Conservation (phyloP, 2,329 filamentous ascomycete species). For the Trichoderma endophyticum region DNA sequence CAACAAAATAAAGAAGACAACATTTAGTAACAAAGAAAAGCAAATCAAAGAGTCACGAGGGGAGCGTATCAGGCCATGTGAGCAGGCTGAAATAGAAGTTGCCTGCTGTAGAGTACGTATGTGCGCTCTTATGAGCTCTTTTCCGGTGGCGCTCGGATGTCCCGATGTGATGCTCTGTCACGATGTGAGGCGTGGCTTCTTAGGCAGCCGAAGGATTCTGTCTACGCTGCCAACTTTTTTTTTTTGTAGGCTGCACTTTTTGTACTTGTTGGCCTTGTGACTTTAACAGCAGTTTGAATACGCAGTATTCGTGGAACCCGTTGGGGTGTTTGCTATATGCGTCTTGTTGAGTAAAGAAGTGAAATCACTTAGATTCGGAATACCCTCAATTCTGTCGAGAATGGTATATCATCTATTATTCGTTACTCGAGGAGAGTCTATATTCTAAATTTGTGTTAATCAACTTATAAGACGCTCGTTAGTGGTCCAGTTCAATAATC, state of each 20-base stretch:
- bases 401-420: background rate
- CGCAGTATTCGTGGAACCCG: background rate
- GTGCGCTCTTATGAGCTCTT: background rate
- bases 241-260: background rate
- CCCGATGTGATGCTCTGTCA: background rate
- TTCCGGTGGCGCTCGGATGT: background rate
- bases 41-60: background rate
- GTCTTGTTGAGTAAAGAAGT: background rate
- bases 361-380: background rate
- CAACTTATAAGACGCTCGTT: background rate
- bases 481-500: background rate
- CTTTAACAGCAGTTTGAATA: background rate
- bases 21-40: background rate
- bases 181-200: background rate
- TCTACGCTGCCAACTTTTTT: background rate
- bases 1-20: background rate
- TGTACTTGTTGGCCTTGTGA: background rate
- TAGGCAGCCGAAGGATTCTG: background rate
- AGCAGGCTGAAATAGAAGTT: background rate
- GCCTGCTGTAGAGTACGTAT: background rate
- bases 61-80: background rate
- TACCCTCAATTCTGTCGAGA: background rate
- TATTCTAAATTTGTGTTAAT: background rate
- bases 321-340: background rate
- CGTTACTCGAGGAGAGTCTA: background rate